Evolutionary conservation across 805 yeast genomes (phyloP).

Genomic region (Ogataea paradorogensis): DNA sequence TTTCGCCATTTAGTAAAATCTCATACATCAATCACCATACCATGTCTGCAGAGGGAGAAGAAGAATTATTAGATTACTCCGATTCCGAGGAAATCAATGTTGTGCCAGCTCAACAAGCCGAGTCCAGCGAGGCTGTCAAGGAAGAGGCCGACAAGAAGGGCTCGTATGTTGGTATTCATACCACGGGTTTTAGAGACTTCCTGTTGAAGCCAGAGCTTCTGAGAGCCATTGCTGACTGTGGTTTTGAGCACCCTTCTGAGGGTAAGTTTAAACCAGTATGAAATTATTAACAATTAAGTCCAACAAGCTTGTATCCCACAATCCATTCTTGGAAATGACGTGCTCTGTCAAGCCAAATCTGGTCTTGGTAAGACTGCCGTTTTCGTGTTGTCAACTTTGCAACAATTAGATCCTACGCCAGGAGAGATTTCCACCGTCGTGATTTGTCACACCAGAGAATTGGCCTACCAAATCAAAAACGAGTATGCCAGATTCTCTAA

Average conservation of each 20-base stretch:
- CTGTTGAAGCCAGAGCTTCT: slow-evolving; percentile 93
- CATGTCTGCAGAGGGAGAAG: slow-evolving; percentile 97
- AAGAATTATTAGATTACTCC: slow-evolving; percentile 98
- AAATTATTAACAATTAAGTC: slow-evolving; percentile 42
- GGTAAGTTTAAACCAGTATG: slow-evolving; percentile 53
- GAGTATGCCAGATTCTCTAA: slow-evolving; percentile 97
- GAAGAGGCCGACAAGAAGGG: slow-evolving; percentile 83
- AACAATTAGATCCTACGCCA: slow-evolving; percentile 94
- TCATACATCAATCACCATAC: slow-evolving; percentile 33
- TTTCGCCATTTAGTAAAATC: slow-evolving; percentile 5
- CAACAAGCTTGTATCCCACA: slow-evolving; percentile 99
- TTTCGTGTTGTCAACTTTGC: slow-evolving; percentile 91
- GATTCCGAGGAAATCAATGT: slow-evolving; percentile 95
- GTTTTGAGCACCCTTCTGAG: slow-evolving; percentile 99
- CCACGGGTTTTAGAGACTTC: slow-evolving; percentile 98
- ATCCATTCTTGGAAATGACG: slow-evolving; percentile 96
- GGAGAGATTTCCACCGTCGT: slow-evolving; percentile 95
- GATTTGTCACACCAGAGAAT: slow-evolving; percentile 96
- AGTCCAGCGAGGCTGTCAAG: slow-evolving; percentile 44
- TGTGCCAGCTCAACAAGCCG: slow-evolving; percentile 48
- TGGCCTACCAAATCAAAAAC: slow-evolving; percentile 96
- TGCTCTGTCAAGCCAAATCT: slow-evolving; percentile 97
- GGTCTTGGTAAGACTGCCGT: slow-evolving; percentile 99
- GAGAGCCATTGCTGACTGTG: slow-evolving; percentile 98
- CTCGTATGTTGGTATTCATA: slow-evolving; percentile 96